Percentiles rank a stretch among this genome's conserved stretches.
These are phyloP conservation scores for Protea cynaroides DNA, from an alignment of 164 flowering plant species.

Conservation along the genomic window DNA sequence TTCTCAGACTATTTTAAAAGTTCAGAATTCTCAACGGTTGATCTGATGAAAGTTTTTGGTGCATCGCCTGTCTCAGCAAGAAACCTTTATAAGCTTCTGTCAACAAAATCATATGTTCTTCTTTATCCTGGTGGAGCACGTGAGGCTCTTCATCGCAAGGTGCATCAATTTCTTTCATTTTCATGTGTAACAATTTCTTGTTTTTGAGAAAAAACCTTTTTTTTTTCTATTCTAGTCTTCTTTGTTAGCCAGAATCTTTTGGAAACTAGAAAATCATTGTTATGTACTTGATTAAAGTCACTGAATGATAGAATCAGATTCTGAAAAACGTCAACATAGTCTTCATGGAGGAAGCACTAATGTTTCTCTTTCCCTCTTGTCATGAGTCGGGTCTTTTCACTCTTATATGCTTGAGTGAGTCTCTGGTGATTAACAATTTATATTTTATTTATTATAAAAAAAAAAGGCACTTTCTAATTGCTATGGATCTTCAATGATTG, in stretches of 20 bases:
- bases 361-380: too few species aligned
- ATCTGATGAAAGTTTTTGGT: slow-evolving; percentile 60
- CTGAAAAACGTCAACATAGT: too few species aligned
- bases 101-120: slow-evolving; percentile 66
- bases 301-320: too few species aligned
- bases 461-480: not conserved
- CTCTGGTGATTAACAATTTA: too few species aligned
- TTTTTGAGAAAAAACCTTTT: not conserved
- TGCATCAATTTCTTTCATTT: slow-evolving; percentile 17
- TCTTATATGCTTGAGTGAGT: too few species aligned
- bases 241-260: too few species aligned
- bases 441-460: not conserved
- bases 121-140: slow-evolving; percentile 98
- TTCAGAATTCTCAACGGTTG: slow-evolving; percentile 32
- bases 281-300: not conserved
- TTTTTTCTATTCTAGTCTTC: too few species aligned
- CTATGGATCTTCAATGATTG: slow-evolving; percentile 3
- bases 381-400: too few species aligned
- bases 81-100: slow-evolving; percentile 61
- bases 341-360: too few species aligned
- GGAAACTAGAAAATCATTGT: not conserved
- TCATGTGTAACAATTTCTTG: not conserved
- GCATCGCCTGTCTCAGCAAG: slow-evolving; percentile 66
- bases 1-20: slow-evolving; percentile 23
- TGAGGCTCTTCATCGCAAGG: slow-evolving; percentile 93